Evolutionary conservation across 1,284 basidiomycete species (phyloP).

Genomic region (Anthracocystis walkeri): DNA sequence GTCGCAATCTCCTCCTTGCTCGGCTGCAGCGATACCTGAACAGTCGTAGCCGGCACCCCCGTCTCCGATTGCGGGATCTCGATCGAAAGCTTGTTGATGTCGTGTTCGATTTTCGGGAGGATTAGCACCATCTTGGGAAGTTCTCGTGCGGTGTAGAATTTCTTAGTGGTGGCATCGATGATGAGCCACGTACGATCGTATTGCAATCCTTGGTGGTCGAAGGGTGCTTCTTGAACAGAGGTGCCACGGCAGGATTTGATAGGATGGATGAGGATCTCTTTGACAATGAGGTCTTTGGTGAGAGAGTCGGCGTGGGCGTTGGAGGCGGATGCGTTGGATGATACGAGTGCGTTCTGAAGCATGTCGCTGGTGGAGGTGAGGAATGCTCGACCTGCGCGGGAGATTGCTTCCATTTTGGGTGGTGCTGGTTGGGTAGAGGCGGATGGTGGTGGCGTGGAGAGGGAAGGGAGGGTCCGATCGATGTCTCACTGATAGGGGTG

Average conservation of each 20-base stretch:
- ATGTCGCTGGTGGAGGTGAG: conserved; percentile 43
- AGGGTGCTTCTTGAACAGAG: conserved; percentile 48
- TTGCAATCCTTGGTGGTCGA: conserved; percentile 53
- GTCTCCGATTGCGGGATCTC: conserved; percentile 53
- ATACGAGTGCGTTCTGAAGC: conserved; percentile 44
- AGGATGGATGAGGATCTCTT: conserved; percentile 57
- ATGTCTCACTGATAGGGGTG: background rate
- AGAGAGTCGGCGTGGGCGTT: conserved; percentile 41
- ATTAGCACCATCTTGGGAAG: conserved; percentile 65
- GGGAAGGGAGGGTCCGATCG: background rate
- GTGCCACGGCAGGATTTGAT: conserved; percentile 65
- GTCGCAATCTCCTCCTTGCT: conserved; percentile 23
- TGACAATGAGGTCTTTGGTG: conserved; percentile 43
- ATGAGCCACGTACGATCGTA: conserved; percentile 66
- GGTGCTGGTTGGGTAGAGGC: background rate
- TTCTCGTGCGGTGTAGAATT: conserved; percentile 63
- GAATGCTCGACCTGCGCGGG: conserved; percentile 24
- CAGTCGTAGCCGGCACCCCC: conserved; percentile 28
- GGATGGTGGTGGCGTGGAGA: background rate
- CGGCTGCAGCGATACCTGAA: conserved; percentile 51
- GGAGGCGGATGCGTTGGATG: conserved; percentile 23
- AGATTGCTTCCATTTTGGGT: conserved; percentile 43
- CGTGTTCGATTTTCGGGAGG: conserved; percentile 45
- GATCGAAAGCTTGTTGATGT: conserved; percentile 47
- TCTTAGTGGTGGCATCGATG: conserved; percentile 53